Evolutionary conservation across 768 basidiomycete species (phyloP).

Genomic region (Calocera viscosa): DNA sequence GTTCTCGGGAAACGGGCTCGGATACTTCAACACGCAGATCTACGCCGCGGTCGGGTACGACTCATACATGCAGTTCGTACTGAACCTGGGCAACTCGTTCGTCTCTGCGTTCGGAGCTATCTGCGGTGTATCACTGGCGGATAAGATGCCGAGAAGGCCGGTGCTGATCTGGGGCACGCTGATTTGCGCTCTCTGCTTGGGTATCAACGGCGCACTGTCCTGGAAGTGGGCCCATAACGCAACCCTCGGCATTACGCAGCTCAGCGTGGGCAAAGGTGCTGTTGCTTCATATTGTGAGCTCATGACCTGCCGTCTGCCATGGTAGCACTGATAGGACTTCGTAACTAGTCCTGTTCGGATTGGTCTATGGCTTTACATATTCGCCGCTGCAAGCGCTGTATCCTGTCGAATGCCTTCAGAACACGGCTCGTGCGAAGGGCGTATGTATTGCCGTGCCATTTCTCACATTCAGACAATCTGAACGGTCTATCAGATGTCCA

Average conservation of each 20-base stretch:
- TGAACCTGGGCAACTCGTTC: slow-evolving; percentile 22
- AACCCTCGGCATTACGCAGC: slow-evolving; percentile 12
- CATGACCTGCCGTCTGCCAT: neutral
- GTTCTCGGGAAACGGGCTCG: slow-evolving; percentile 45
- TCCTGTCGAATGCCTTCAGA: slow-evolving; percentile 24
- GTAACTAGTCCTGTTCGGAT: slow-evolving; percentile 18
- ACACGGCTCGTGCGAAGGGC: slow-evolving; percentile 25
- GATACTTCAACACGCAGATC: slow-evolving; percentile 30
- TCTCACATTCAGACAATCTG: neutral
- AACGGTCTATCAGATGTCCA: slow-evolving; percentile 14
- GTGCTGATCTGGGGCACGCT: slow-evolving; percentile 9
- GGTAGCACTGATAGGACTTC: neutral
- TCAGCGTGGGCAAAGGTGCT: slow-evolving; percentile 20
- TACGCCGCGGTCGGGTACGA: slow-evolving; percentile 20
- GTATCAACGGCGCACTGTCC: neutral
- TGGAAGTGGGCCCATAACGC: slow-evolving; percentile 11
- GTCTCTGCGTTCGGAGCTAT: slow-evolving; percentile 19
- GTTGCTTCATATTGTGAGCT: slow-evolving; percentile 20
- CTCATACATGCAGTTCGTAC: slow-evolving; percentile 19
- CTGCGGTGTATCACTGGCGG: slow-evolving; percentile 11
- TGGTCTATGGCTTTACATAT: slow-evolving; percentile 23
- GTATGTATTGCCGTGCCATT: neutral
- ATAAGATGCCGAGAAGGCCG: slow-evolving; percentile 12
- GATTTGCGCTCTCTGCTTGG: neutral
- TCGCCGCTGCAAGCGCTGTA: slow-evolving; percentile 25